Base-by-base conservation (phyloP, 768 basidiomycete genomes). In the Mycena olivaceomarginata region DNA sequence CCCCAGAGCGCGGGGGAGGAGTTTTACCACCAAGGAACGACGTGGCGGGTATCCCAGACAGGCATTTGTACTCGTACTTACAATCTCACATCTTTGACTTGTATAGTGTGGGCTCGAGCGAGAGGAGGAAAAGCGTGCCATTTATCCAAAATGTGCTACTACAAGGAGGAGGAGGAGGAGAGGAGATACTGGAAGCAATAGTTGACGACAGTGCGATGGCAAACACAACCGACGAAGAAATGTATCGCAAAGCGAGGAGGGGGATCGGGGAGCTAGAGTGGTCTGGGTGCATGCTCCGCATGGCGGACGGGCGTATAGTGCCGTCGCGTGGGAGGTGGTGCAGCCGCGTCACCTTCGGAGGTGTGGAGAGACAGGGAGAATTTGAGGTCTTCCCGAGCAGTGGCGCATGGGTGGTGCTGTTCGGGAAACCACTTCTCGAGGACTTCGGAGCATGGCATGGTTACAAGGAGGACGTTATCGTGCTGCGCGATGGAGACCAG, bases 341-440 rank as follows among this genome's bases (percentile, higher is more conserved):
- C 5, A 79, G 80, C 16, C 43, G 11, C 11, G 66, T 80, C 6
- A 16, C 7, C n/a, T 15, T 81, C 18, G 72, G 66, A 4, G 77
- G 74, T 4, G 46, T 72, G 25, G 5, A 18, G 41, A 31, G 46
- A 15, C 51, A 18, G 25, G 79, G 77, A 25, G 16, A 18, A 6
- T 74, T 81, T 41, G 79, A 81, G 64, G 63, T 81, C n/a, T 81
- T 81, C 43, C 64, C 75, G 46, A 80, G 80, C 62, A 67, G 68
- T 22, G 79, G 79, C 41, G 70, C 76, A 9, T 81, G 79, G 77
- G 16, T 22, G 2, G 40, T 77, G 13, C 63, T 81, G 18, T 59
- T 81, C 13, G 79, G 80, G 63, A 80, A 78, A 31, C 79, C 80
- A n/a, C 69, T 80, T n/a, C n/a, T 81, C 39, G 63, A 74, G 22